A percentile compares a stretch with the other conserved stretches of the same genome.
Evolutionary conservation across 805 yeast genomes (phyloP).

Genomic region (Candida methanosorbosa): DNA sequence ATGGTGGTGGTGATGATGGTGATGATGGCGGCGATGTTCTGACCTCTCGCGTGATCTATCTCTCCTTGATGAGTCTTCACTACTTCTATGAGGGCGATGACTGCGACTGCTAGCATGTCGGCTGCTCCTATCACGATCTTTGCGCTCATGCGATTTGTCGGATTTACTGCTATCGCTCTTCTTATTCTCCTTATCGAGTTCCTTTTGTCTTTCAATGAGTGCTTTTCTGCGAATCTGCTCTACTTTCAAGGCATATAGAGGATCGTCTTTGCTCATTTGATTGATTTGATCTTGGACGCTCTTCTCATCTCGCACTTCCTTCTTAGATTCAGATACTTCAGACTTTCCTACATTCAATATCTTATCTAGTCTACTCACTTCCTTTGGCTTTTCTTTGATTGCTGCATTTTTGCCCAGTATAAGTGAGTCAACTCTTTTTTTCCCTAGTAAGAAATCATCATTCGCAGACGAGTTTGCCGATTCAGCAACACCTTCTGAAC

Average conservation of each 20-base stretch:
- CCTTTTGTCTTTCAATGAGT: constrained; percentile 5
- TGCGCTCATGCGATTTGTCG: constrained; percentile 4
- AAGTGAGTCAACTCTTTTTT: constrained; percentile 33
- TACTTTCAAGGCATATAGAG: constrained; percentile 35
- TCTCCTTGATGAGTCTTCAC: constrained; percentile 4
- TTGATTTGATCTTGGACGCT: constrained; percentile 1
- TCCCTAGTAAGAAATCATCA: constrained; percentile 51
- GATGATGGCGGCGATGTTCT: not conserved
- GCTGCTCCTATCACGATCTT: constrained; percentile 4
- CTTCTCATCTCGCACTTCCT: too few species aligned
- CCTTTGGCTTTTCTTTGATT: not conserved
- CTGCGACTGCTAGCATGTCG: constrained; percentile 2
- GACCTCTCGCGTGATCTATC: constrained; percentile 1
- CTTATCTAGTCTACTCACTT: constrained; percentile 6
- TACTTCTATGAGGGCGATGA: not conserved
- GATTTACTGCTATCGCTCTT: constrained; percentile 1
- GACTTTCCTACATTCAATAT: constrained; percentile 19
- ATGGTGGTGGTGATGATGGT: not conserved
- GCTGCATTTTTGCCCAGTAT: not conserved
- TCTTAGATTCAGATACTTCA: constrained; percentile 6
- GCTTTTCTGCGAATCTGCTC: constrained; percentile 15
- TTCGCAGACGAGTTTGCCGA: constrained; percentile 25
- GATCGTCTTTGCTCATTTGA: constrained; percentile 34
- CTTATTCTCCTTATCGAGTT: constrained; percentile 1
- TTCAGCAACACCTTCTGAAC: constrained; percentile 12